Evolutionary conservation across 129 eudicot genomes (phyloP).

Genomic region (Centrapalus pauciflorus): DNA sequence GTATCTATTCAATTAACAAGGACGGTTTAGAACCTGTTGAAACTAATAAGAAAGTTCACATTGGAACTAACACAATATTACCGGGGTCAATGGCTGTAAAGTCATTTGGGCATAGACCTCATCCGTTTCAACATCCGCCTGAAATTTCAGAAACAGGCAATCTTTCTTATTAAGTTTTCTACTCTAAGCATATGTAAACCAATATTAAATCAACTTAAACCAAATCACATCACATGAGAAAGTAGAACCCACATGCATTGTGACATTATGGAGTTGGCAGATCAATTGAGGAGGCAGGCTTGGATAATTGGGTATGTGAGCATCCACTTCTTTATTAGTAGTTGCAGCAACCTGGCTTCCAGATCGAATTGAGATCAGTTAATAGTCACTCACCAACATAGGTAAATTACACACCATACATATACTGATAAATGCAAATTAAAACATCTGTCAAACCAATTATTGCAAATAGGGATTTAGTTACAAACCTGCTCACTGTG

Average conservation of each 20-base stretch:
- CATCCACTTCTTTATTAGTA: constrained; percentile 93
- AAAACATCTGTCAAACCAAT: neutral
- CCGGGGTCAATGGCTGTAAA: constrained; percentile 94
- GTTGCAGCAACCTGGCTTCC: constrained; percentile 95
- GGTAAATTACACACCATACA: neutral
- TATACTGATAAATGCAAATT: neutral
- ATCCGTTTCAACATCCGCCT: constrained; percentile 99
- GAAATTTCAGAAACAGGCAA: constrained; percentile 31
- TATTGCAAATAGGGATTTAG: neutral
- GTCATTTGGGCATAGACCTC: constrained; percentile 99
- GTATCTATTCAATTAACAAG: neutral
- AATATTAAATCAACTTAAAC: neutral
- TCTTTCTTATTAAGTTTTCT: neutral
- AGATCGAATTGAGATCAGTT: constrained; percentile 33
- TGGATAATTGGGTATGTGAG: constrained; percentile 96
- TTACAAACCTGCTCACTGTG: constrained; percentile 96
- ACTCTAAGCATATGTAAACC: neutral
- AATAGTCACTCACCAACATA: constrained; percentile 10
- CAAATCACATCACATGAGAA: neutral
- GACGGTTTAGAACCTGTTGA: neutral
- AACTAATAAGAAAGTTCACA: neutral
- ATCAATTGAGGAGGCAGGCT: constrained; percentile 90
- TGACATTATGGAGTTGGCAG: constrained; percentile 98
- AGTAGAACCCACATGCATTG: constrained; percentile 88
- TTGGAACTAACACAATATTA: constrained; percentile 14